A percentile compares a stretch with the other conserved stretches of the same genome.
Conservation (phyloP, 208 protist genomes). For the Leptomonas pyrrhocoris region DNA sequence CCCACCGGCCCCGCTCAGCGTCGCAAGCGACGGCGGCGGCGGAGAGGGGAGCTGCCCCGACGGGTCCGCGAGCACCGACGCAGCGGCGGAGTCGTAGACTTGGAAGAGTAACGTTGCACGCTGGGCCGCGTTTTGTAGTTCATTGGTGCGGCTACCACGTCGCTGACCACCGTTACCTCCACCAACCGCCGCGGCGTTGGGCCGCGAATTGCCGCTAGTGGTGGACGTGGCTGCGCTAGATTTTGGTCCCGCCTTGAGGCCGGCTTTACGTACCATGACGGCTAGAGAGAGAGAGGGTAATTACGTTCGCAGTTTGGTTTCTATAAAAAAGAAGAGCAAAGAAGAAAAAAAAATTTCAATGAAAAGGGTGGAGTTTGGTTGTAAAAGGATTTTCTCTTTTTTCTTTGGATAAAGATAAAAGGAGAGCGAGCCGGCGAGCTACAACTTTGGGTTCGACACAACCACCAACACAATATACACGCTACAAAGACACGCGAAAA, state of each 20-base stretch:
- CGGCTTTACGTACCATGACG: conserved; percentile 16
- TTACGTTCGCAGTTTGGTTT: not conserved
- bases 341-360: not conserved
- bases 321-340: not conserved
- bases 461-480: no score
- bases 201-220: not conserved
- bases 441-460: no score
- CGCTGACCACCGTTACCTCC: not conserved
- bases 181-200: not conserved
- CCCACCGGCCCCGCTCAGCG: no score
- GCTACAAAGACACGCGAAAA: no score
- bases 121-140: conserved; percentile 8
- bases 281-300: not conserved
- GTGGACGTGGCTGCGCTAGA: not conserved
- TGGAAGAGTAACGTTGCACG: conserved; percentile 10
- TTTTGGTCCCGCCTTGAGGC: not conserved
- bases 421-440: no score
- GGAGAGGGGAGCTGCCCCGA: not conserved
- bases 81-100: conserved; percentile 14
- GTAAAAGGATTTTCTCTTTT: no score
- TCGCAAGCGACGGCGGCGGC: not conserved
- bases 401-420: no score
- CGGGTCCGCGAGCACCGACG: conserved; percentile 16
- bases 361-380: no score
- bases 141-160: not conserved